phyloP scores from a whole-genome alignment of 345 rosid species.

The Pistacia vera region DNA sequence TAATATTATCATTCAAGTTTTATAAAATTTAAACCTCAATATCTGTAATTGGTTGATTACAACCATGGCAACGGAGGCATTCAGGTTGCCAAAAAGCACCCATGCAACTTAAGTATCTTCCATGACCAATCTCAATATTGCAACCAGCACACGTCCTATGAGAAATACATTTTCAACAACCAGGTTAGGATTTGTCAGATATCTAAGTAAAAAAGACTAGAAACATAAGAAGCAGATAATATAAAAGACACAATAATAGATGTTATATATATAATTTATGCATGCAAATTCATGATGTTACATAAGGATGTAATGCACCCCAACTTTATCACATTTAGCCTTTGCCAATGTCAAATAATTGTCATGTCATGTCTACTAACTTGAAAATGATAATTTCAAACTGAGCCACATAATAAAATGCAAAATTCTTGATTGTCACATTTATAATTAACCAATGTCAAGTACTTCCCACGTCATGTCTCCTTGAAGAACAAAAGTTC shows the following conservation, averaged over 20 bases:
- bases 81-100: constrained; percentile 87
- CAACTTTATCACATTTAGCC: too few species aligned
- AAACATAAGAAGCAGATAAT: constrained; percentile 8
- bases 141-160: constrained; percentile 77
- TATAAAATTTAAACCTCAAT: constrained; percentile 54
- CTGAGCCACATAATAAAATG: too few species aligned
- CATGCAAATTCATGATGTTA: neutral
- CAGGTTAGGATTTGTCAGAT: constrained; percentile 18
- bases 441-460: neutral
- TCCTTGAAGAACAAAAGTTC: neutral
- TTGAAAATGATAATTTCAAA: too few species aligned
- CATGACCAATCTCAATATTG: constrained; percentile 69
- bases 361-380: too few species aligned
- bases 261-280: neutral
- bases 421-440: neutral
- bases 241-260: neutral
- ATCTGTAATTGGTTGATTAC: constrained; percentile 74
- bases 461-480: neutral
- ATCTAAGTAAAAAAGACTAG: neutral
- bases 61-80: constrained; percentile 77
- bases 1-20: constrained; percentile 1
- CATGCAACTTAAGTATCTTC: constrained; percentile 72
- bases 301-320: neutral
- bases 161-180: constrained; percentile 22
- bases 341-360: too few species aligned